phyloP scores from a whole-genome alignment of 1,284 basidiomycete genomes.

The Butyriboletus appendiculatus region DNA sequence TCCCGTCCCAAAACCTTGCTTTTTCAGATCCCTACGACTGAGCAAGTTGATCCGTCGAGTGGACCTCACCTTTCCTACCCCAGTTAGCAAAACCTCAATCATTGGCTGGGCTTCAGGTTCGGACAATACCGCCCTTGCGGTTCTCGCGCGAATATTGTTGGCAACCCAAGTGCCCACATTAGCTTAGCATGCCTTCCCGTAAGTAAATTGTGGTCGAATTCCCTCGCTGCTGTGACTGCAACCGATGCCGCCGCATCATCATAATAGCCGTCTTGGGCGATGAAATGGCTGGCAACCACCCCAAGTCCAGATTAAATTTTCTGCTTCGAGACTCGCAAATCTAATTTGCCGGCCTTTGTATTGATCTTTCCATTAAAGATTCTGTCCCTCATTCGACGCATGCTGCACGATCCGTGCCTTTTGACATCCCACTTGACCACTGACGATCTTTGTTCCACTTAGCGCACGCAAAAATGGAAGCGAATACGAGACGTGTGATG shows the following conservation, averaged over 20 bases:
- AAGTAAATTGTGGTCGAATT: slow-evolving; percentile 20
- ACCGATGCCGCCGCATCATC: slow-evolving; percentile 20
- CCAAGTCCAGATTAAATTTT: slow-evolving; percentile 22
- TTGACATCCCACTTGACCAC: slow-evolving; percentile 14
- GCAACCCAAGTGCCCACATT: slow-evolving; percentile 19
- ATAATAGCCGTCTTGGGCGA: slow-evolving; percentile 10
- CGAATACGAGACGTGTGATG: slow-evolving; percentile 2
- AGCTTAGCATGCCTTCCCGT: slow-evolving; percentile 17
- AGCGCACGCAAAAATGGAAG: slow-evolving; percentile 24
- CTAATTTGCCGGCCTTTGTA: slow-evolving; percentile 20
- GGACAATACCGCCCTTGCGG: slow-evolving; percentile 18
- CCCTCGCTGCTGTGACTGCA: slow-evolving; percentile 20
- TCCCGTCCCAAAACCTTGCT: slow-evolving; percentile 11
- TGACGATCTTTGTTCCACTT: slow-evolving; percentile 21
- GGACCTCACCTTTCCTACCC: slow-evolving; percentile 4
- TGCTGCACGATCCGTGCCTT: slow-evolving; percentile 4
- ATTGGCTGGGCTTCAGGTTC: slow-evolving; percentile 8
- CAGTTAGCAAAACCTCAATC: slow-evolving; percentile 6
- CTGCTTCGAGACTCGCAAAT: slow-evolving; percentile 17
- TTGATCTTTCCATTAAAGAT: slow-evolving; percentile 16
- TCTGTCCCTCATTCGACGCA: slow-evolving; percentile 4
- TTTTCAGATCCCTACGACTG: slow-evolving; percentile 7
- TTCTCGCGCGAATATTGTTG: slow-evolving; percentile 19
- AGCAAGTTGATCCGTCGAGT: slow-evolving; percentile 11
- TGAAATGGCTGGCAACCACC: slow-evolving; percentile 4